Conservation (phyloP, 2,329 filamentous ascomycete genomes). For the Fusarium guadeloupense region DNA sequence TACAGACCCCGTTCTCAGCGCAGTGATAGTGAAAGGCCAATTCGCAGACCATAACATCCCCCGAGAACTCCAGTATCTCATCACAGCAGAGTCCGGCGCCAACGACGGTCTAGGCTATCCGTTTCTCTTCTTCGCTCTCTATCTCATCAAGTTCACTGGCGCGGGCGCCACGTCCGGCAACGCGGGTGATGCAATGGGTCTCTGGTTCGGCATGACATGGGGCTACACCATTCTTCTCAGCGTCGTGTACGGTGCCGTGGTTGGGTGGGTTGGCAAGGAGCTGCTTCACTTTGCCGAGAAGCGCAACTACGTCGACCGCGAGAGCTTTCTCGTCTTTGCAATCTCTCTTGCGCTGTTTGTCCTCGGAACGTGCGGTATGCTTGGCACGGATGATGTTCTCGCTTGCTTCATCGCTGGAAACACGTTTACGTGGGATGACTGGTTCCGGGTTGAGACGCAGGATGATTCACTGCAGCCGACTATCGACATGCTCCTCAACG, state of each 20-base stretch:
- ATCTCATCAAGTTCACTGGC: slow-evolving; percentile 76
- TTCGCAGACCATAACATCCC: slow-evolving; percentile 94
- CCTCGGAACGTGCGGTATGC: slow-evolving; percentile 84
- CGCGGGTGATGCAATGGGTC: slow-evolving; percentile 71
- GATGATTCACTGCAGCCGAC: slow-evolving; percentile 95
- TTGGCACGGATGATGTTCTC: slow-evolving; percentile 88
- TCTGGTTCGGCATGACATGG: slow-evolving; percentile 90
- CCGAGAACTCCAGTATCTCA: slow-evolving; percentile 80
- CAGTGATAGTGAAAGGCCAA: slow-evolving; percentile 91
- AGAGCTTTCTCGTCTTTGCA: slow-evolving; percentile 88
- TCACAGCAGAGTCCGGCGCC: slow-evolving; percentile 83
- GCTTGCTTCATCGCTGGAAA: slow-evolving; percentile 95
- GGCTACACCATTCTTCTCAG: slow-evolving; percentile 84
- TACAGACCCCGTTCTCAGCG: slow-evolving; percentile 87
- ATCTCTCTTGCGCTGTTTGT: slow-evolving; percentile 88
- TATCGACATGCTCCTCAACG: slow-evolving; percentile 93
- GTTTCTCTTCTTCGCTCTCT: slow-evolving; percentile 85
- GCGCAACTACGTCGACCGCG: slow-evolving; percentile 81
- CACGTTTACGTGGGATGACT: slow-evolving; percentile 91
- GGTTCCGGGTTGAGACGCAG: slow-evolving; percentile 88
- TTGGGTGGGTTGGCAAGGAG: slow-evolving; percentile 85
- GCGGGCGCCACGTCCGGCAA: slow-evolving; percentile 67
- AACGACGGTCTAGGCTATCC: slow-evolving; percentile 92
- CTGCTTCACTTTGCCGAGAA: slow-evolving; percentile 86
- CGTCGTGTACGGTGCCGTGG: slow-evolving; percentile 76